Percentiles rank a stretch among this genome's conserved stretches.
These are phyloP conservation scores for Mucor piriformis DNA, from an alignment of 371 early-diverging fungal species.

Conservation along the genomic window DNA sequence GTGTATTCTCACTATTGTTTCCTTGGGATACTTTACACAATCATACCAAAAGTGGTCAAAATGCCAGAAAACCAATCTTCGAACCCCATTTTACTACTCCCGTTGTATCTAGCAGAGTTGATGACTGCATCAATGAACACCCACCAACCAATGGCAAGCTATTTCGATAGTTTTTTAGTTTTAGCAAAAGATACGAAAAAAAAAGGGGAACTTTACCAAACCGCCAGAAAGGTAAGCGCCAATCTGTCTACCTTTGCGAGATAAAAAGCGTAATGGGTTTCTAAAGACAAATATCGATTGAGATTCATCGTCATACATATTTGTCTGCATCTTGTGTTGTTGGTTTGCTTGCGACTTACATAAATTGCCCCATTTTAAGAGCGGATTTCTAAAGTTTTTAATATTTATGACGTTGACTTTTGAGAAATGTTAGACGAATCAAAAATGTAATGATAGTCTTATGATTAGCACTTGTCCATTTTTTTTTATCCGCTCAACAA, in stretches of 20 bases:
- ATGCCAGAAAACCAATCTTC: conserved; percentile 86
- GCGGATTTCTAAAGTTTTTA: no score
- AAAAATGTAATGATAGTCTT: no score
- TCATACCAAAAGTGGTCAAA: conserved; percentile 74
- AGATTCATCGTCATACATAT: conserved; percentile 43
- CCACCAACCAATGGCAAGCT: conserved; percentile 89
- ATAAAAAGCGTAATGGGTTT: conserved; percentile 46
- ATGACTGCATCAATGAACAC: conserved; percentile 75
- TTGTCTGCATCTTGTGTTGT: conserved; percentile 12
- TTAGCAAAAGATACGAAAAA: neutral
- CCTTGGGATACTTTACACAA: conserved; percentile 74
- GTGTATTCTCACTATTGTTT: no score
- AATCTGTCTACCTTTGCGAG: conserved; percentile 56
- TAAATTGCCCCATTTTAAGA: no score
- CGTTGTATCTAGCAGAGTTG: conserved; percentile 39
- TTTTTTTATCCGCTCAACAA: no score
- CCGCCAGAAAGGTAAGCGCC: conserved; percentile 59
- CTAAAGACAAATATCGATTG: conserved; percentile 47
- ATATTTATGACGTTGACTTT: no score
- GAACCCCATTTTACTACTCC: conserved; percentile 57
- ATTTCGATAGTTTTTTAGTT: conserved; percentile 1
- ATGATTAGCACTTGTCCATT: no score
- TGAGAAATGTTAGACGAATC: no score
- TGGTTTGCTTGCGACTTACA: no score
- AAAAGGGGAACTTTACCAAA: conserved; percentile 37